A percentile compares a stretch with the other conserved stretches of the same genome.
Conservation (phyloP, 1,284 basidiomycete species). For the Albatrellus sp. region DNA sequence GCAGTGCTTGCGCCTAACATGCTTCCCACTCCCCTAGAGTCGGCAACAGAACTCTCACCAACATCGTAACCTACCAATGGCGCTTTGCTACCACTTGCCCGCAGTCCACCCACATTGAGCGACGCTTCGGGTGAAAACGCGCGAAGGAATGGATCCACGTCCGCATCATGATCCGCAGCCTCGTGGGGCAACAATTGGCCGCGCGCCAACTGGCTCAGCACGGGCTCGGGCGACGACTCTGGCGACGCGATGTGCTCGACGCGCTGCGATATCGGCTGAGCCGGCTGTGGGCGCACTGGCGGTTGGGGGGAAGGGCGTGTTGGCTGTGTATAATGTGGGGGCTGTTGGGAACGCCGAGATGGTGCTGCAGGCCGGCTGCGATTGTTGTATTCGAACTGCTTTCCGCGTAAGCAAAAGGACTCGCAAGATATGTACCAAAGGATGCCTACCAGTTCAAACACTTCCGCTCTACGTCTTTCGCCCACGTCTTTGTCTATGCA, state of each 20-base stretch:
- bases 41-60: neutral
- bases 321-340: neutral
- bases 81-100: neutral
- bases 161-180: neutral
- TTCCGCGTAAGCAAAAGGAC: slow-evolving; percentile 1
- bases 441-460: slow-evolving; percentile 53
- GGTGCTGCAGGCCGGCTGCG: slow-evolving; percentile 11
- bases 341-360: neutral
- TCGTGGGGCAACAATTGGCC: slow-evolving; percentile 8
- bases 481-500: slow-evolving; percentile 76
- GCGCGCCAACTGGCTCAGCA: slow-evolving; percentile 10
- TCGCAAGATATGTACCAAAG: neutral
- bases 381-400: slow-evolving; percentile 31
- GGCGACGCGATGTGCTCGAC: slow-evolving; percentile 12
- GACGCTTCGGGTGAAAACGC: slow-evolving; percentile 7
- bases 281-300: slow-evolving; percentile 13
- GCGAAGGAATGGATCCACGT: slow-evolving; percentile 11
- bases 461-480: slow-evolving; percentile 49
- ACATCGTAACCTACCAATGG: neutral
- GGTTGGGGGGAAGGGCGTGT: slow-evolving; percentile 7
- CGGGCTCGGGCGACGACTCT: slow-evolving; percentile 10
- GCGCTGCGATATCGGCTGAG: slow-evolving; percentile 13
- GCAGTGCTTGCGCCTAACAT: slow-evolving; percentile 1
- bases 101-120: slow-evolving; percentile 3
- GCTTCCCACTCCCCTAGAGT: slow-evolving; percentile 7